Evolutionary conservation across 805 yeast genomes (phyloP).

Genomic region (Candida palmyrensis): DNA sequence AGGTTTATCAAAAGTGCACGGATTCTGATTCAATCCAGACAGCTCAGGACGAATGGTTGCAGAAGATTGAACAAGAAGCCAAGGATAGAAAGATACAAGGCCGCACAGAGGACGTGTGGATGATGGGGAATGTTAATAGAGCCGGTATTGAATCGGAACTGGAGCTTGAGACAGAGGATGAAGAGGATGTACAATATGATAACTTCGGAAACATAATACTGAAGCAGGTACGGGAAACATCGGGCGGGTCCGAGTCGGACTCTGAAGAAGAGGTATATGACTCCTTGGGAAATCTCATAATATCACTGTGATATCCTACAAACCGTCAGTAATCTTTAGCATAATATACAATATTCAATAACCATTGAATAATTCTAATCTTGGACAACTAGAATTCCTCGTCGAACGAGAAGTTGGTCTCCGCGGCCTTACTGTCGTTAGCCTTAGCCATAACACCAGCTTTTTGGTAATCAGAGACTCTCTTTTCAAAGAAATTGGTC

Average conservation of each 20-base stretch:
- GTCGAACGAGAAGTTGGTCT: conserved; percentile 72
- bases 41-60: conserved; percentile 76
- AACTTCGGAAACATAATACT: conserved; percentile 3
- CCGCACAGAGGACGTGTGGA: conserved; percentile 63
- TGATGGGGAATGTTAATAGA: conserved; percentile 72
- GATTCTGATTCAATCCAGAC: conserved; percentile 67
- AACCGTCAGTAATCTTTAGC: not conserved
- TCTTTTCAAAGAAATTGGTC: conserved; percentile 98
- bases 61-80: conserved; percentile 59
- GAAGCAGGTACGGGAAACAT: conserved; percentile 5
- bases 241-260: conserved; percentile 6
- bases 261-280: conserved; percentile 11
- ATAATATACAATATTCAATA: not conserved
- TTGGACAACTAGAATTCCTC: conserved; percentile 92
- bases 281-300: conserved; percentile 16
- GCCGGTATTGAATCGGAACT: conserved; percentile 9
- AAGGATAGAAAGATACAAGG: conserved; percentile 53
- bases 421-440: conserved; percentile 41
- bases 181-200: conserved; percentile 10
- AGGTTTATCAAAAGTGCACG: conserved; percentile 71
- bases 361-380: not conserved
- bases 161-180: conserved; percentile 8
- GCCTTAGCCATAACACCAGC: conserved; percentile 96
- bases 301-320: not conserved
- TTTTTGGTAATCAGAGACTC: conserved; percentile 97